These are phyloP conservation scores for Diaporthe eres DNA, from an alignment of 2,329 filamentous ascomycete genomes.

Conservation along the genomic window DNA sequence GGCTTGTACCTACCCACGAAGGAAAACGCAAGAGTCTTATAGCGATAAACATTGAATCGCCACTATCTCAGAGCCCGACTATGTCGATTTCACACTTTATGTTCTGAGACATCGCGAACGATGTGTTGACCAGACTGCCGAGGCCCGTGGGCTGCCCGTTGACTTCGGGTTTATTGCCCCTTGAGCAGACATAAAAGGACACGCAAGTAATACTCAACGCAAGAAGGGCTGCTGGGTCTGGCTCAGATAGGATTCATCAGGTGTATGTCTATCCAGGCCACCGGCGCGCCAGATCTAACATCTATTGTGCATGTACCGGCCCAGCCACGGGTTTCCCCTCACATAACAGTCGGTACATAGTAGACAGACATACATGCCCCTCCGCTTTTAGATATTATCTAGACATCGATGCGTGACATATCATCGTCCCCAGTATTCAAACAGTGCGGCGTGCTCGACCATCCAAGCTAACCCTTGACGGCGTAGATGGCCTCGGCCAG, in stretches of 20 bases:
- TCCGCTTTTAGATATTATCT: neutral
- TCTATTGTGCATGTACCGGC: conserved; percentile 13
- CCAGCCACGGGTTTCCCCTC: neutral
- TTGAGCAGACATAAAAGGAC: neutral
- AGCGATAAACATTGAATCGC: neutral
- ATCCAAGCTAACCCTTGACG: conserved; percentile 73
- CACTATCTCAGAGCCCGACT: neutral
- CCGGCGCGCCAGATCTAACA: neutral
- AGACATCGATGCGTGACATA: neutral
- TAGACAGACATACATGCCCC: neutral
- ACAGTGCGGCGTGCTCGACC: neutral
- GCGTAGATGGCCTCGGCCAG: conserved; percentile 89
- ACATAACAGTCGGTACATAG: neutral
- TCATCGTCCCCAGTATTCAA: neutral
- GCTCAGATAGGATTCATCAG: neutral
- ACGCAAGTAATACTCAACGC: neutral
- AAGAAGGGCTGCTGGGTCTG: too few relatives aligned
- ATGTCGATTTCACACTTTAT: neutral
- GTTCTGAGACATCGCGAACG: neutral
- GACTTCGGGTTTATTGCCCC: neutral
- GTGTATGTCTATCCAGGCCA: neutral
- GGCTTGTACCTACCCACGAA: too few relatives aligned
- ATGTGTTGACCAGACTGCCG: neutral
- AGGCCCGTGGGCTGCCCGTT: neutral
- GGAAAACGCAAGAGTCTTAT: too few relatives aligned